Base-by-base conservation (phyloP, 306 rosid genomes). In the Sesbania bispinosa region DNA sequence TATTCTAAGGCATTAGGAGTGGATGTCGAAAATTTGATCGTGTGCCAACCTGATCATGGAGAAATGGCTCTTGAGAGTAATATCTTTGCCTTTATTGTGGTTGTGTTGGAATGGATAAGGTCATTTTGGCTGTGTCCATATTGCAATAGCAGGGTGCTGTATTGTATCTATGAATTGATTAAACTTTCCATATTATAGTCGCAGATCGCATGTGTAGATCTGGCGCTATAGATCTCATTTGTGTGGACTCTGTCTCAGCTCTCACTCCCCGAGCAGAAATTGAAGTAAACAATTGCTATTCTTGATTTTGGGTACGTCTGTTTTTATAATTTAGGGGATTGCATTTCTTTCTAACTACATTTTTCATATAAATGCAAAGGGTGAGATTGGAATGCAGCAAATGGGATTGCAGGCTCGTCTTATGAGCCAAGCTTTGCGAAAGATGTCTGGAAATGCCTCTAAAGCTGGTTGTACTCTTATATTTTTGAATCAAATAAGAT, bases 201-300 rank as follows among this genome's bases (percentile, higher is more conserved):
- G 97, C 99, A 75, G 99, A 94, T 81, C 96, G 99, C 20, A 89
- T 94, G 99, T 94, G 99, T 77, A 89, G 99, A 86, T 94, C 99
- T 57, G 99, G 99, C 7, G 96, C 99, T 60, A 69, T 91, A 30
- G 97, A 94, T 91, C 99, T 94, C 53, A 91, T 94, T 46, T 94
- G 97, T 68, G 93, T 91, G 63, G 99, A 94, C 79, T 94, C 99
- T 33, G 99, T 94, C 77, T 94, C 99, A 1, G 99, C 97, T 54
- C 96, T 94, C 83, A 94, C 99, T 67, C 99, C 99, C 50, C 88
- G 99, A 36, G 99, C 99, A 39, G 96, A 94, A 84, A 89, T 94
- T 74, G 99, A 94, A 86, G 98, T 94, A 81, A 80, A 27, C 46
- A 38, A 46, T 55, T 14, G 43, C 4, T 26, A n/a, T 36, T 42